Percentiles rank a stretch among this genome's conserved stretches.
These are phyloP conservation scores for Diaporthe longicolla DNA, from an alignment of 2,329 filamentous ascomycete species.

Conservation along the genomic window DNA sequence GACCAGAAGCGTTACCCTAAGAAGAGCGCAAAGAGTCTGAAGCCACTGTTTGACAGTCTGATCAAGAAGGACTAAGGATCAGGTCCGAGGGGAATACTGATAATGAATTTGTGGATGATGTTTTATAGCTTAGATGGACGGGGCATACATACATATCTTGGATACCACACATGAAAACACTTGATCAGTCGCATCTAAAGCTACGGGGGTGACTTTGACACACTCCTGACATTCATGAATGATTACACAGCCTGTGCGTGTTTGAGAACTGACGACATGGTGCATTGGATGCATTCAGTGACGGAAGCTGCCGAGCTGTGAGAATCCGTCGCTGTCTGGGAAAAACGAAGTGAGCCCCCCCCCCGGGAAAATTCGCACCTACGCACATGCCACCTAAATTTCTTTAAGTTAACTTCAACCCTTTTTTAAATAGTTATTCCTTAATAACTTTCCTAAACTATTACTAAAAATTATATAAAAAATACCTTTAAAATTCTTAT, in stretches of 20 bases:
- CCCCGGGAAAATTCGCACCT: too few species aligned
- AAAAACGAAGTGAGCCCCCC: too few species aligned
- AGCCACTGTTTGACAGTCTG: conserved; percentile 78
- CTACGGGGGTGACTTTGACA: neutral
- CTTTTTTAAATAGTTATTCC: too few species aligned
- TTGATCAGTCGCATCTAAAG: neutral
- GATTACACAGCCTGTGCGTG: neutral
- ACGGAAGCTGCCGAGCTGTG: neutral
- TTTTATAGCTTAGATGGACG: neutral
- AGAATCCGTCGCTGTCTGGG: too few species aligned
- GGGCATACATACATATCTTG: neutral
- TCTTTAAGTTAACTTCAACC: too few species aligned
- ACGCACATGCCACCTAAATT: too few species aligned
- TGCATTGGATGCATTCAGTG: neutral
- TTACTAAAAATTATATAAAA: too few species aligned
- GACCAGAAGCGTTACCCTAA: conserved; percentile 86
- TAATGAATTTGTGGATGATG: neutral
- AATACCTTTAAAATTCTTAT: too few species aligned
- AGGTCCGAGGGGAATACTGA: neutral
- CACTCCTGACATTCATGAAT: too few species aligned
- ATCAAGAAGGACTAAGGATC: conserved; percentile 71
- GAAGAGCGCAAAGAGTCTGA: conserved; percentile 83
- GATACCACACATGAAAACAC: neutral
- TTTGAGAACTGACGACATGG: neutral
- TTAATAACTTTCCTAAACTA: too few species aligned